These are phyloP conservation scores for Leishmania tropica DNA, from an alignment of 208 protist species.

Conservation along the genomic window DNA sequence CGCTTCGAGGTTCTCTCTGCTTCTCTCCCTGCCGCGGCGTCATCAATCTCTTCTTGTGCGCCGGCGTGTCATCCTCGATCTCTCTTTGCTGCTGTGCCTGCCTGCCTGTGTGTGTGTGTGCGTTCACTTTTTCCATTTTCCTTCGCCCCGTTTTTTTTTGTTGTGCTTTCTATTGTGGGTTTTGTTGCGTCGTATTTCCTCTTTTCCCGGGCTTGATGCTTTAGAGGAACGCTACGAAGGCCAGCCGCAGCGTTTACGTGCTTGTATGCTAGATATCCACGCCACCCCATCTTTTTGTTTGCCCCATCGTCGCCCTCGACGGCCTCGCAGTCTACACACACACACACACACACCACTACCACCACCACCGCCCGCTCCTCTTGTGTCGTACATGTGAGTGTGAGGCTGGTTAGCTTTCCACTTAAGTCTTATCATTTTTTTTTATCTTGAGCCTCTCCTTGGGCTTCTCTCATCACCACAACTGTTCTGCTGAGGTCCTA, in stretches of 20 bases:
- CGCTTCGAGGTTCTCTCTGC: background rate
- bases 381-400: slow-evolving; percentile 10
- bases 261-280: background rate
- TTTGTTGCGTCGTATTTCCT: background rate
- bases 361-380: background rate
- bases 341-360: background rate
- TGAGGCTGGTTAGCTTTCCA: background rate
- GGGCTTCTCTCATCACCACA: background rate
- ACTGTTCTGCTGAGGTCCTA: background rate
- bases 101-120: background rate
- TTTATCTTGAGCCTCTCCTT: background rate
- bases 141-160: background rate
- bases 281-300: slow-evolving; percentile 19
- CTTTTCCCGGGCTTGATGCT: background rate
- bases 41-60: background rate
- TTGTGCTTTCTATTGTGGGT: background rate
- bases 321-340: background rate
- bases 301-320: background rate
- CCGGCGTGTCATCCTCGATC: background rate
- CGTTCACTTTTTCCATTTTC: background rate
- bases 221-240: background rate
- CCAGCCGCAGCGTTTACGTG: background rate
- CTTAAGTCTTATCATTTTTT: background rate
- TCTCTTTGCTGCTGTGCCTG: background rate
- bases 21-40: background rate